Evolutionary conservation across 306 rosid genomes (phyloP), one percentile per base, ranked within the genome.

Genomic region (Hippophae gyantsensis): DNA sequence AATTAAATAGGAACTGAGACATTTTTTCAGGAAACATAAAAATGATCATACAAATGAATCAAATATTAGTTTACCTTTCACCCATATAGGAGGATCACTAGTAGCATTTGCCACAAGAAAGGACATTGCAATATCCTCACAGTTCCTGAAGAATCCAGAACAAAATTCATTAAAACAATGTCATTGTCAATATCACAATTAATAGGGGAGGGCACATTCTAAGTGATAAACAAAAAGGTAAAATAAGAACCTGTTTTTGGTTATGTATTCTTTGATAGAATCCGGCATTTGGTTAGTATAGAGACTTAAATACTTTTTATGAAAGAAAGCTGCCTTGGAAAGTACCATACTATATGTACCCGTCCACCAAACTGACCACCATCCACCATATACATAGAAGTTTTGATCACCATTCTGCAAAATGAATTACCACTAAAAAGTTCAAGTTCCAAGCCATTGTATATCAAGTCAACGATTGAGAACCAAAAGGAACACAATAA

Each of bases 291-390:
- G 82, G 27, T 85, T 73, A n/a, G 95, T 79, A 71, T 84, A 92
- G 11, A 85, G 56, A n/a, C 61, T 67, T 57, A 92, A 70, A 76
- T 92, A 92, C 82, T 92, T 92, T 46, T 79, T 88, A 81, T 92
- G 96, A 69, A 92, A 88, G 74, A 92, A 88, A 41, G 99, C 96
- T 40, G 99, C 99, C 84, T 92, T 92, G 9, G 99, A 92, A 52
- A 92, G 95, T 45, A 92, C 89, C 90, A 92, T 86, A 64, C 99
- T 92, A 75, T 92, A 92, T 26, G 86, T 76, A 43, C 99, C 99
- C n/a, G 86, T 83, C 99, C 99, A 92, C 99, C 99, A 92, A 64
- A 92, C 99, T 4, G 96, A 88, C 99, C 95, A 88, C 99, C 99
- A 92, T 64, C 99, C 99, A 32, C 96, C 95, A 74, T 92, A 92